Percentiles rank a stretch among this genome's conserved stretches.
phyloP scores from a whole-genome alignment of 164 flowering plant genomes.

The Annona cherimola region DNA sequence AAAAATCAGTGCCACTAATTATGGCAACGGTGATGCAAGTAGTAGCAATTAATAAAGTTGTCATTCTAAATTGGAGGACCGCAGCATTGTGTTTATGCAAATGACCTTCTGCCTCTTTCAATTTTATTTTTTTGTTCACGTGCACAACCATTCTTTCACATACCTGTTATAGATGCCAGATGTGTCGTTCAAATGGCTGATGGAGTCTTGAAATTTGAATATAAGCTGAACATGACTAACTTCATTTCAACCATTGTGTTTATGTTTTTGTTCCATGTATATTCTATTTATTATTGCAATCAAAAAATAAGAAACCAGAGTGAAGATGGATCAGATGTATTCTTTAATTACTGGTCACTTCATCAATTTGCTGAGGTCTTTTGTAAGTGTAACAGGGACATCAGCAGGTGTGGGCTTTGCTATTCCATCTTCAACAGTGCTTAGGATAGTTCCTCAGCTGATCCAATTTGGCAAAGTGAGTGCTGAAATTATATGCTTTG shows the following conservation, averaged over 20 bases:
- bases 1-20: too few species aligned
- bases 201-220: background rate
- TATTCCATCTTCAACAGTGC: conserved; percentile 81
- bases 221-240: background rate
- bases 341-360: background rate
- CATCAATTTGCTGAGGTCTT: background rate
- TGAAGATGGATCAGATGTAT: background rate
- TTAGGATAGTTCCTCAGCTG: conserved; percentile 79
- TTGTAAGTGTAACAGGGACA: conserved; percentile 49
- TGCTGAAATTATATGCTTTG: background rate
- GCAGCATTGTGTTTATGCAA: background rate
- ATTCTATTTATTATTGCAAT: background rate
- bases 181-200: conserved; percentile 1
- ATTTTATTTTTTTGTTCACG: background rate
- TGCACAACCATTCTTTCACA: background rate
- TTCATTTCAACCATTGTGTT: conserved; percentile 7
- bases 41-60: too few species aligned
- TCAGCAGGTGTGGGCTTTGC: conserved; percentile 98
- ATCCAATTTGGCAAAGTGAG: conserved; percentile 82
- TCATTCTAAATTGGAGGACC: too few species aligned
- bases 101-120: conserved; percentile 1
- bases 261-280: background rate
- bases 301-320: background rate
- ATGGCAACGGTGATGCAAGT: too few species aligned
- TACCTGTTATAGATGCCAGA: background rate